These are phyloP conservation scores for Lippia alba DNA, from an alignment of 305 asterid genomes.

Conservation along the genomic window DNA sequence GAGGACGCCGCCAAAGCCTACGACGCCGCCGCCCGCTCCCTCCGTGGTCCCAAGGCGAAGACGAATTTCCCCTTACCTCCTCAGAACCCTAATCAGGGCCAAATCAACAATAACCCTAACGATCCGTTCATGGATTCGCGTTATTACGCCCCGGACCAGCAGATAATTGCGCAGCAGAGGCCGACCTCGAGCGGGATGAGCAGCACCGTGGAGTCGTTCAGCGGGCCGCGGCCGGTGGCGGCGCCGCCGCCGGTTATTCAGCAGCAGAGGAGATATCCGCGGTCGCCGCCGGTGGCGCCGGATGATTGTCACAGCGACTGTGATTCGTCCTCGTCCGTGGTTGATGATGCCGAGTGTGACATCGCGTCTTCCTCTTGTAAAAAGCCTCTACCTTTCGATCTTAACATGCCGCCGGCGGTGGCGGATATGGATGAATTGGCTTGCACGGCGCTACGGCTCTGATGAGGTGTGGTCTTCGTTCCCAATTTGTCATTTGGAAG, in stretches of 20 bases:
- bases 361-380: slow-evolving; percentile 52
- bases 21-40: slow-evolving; percentile 60
- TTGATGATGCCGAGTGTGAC: slow-evolving; percentile 58
- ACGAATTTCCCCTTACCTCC: slow-evolving; percentile 47
- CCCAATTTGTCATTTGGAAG: slow-evolving; percentile 39
- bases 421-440: slow-evolving; percentile 57
- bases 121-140: slow-evolving; percentile 44
- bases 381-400: slow-evolving; percentile 57
- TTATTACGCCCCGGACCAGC: slow-evolving; percentile 40
- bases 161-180: slow-evolving; percentile 47
- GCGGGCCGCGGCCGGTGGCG: slow-evolving; percentile 50
- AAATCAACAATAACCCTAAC: slow-evolving; percentile 29
- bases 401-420: slow-evolving; percentile 60
- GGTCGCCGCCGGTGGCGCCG: slow-evolving; percentile 55
- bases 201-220: slow-evolving; percentile 60
- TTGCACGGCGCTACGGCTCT: slow-evolving; percentile 71
- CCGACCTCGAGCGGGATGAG: slow-evolving; percentile 60
- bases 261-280: slow-evolving; percentile 44
- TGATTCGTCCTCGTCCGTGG: slow-evolving; percentile 65
- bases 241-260: slow-evolving; percentile 34
- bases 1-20: slow-evolving; percentile 70
- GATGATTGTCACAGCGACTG: slow-evolving; percentile 68
- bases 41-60: slow-evolving; percentile 60
- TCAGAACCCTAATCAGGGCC: slow-evolving; percentile 43
- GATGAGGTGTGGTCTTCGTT: slow-evolving; percentile 41